Base-by-base conservation (phyloP, 2,329 filamentous ascomycete genomes). In the Endocalyx cinctus region DNA sequence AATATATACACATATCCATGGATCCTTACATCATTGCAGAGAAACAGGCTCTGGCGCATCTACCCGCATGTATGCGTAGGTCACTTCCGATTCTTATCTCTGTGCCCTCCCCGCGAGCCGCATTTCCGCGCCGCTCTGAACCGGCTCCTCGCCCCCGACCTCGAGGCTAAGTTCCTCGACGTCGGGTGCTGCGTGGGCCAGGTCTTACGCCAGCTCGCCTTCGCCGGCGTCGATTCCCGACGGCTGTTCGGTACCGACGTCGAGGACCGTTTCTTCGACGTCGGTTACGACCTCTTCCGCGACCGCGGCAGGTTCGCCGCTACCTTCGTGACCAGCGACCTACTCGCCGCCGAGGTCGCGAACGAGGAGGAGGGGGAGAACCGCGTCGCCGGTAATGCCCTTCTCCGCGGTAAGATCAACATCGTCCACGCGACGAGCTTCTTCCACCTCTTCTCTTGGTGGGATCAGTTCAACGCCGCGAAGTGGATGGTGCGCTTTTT, bases 281-380 rank as follows among this genome's bases (percentile, higher is more conserved):
- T 74, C n/a, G 76, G 76, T 17, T 78, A 80, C 51, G 74, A 81
- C 34, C 62, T 85, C 14, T 85, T 84, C 57, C 65, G 68, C 28
- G 81, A 83, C 40, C 64, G 66, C 17, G 48, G 58, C n/a, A 61
- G 35, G 20, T 55, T 77, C 5, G 58, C 59, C 14, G 63, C 63
- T 2, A 60, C 59, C 2, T 76, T 79, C 41, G 54, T 79, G 18
- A 47, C 63, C 4, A 74, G 70, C 14, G 69, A 78, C 39, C 54
- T 77, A 38, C 51, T 74, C 8, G 37, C 27, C 13, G 35, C 25
- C 27, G 51, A 53, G 10, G 31, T 12, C 11, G 28, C 29, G 13
- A 29, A 19, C 10, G 58, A 65, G 33, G 60, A 59, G 6, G 54
- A 57, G 10, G 62, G 68, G 34, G 43, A 41, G 12, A 50, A 51